These are phyloP conservation scores for Backusella circina DNA, from an alignment of 192 early-diverging fungal species.

Conservation along the genomic window DNA sequence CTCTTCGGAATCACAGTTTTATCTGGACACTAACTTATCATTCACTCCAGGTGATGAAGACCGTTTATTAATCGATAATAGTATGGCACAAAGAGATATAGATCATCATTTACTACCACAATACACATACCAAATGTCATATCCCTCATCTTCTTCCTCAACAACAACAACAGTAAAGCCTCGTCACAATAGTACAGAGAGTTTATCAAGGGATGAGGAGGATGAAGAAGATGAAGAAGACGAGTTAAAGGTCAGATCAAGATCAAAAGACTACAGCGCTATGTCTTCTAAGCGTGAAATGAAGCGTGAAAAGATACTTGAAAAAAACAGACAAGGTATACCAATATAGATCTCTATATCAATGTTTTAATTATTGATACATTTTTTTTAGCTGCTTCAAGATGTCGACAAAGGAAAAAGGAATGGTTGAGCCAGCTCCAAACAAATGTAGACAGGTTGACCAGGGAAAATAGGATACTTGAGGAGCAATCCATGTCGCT, in stretches of 20 bases:
- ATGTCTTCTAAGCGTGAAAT: neutral
- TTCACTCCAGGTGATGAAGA: neutral
- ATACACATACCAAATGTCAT: neutral
- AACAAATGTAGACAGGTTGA: neutral
- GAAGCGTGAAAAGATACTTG: neutral
- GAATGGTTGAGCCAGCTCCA: constrained; percentile 4
- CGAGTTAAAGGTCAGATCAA: neutral
- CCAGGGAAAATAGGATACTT: neutral
- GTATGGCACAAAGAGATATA: neutral
- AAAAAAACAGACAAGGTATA: neutral
- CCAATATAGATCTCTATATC: neutral
- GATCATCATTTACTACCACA: neutral
- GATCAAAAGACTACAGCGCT: neutral
- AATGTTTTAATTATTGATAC: neutral
- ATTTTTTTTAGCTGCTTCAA: constrained; percentile 27
- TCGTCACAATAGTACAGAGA: neutral
- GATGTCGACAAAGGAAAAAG: constrained; percentile 4
- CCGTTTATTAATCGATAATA: neutral
- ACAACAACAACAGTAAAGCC: neutral
- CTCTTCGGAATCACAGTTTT: neutral
- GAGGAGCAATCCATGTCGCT: neutral
- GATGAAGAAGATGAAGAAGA: neutral
- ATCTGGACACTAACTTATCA: neutral
- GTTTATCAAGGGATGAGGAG: neutral
- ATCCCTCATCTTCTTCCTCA: neutral